These are phyloP conservation scores for Arthrocladium fulminans DNA, from an alignment of 2,329 filamentous ascomycete species.

Conservation along the genomic window DNA sequence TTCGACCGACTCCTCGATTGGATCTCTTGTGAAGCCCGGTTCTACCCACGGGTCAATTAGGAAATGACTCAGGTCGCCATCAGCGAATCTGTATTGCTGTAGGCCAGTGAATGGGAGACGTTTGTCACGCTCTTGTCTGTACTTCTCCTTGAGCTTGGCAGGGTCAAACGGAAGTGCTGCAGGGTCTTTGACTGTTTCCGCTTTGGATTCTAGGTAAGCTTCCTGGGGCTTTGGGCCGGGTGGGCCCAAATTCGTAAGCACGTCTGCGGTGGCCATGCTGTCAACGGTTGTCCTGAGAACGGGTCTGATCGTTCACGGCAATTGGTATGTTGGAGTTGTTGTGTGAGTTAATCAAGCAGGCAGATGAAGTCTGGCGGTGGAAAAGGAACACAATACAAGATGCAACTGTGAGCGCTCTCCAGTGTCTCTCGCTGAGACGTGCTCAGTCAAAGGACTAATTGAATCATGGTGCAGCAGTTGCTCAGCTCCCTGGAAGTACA, in stretches of 20 bases:
- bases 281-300: not conserved
- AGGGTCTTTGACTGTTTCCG: conserved; percentile 10
- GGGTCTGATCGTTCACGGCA: not conserved
- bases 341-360: no score
- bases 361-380: no score
- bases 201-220: conserved; percentile 9
- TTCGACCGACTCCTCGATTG: conserved; percentile 11
- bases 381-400: not conserved
- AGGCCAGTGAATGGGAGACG: conserved; percentile 10
- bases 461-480: no score
- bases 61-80: conserved; percentile 13
- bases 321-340: no score
- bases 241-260: conserved; percentile 9
- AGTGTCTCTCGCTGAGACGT: not conserved
- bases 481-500: no score
- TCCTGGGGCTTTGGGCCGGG: conserved; percentile 11
- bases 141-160: conserved; percentile 12
- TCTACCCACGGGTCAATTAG: conserved; percentile 13
- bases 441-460: no score
- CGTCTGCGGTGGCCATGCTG: conserved; percentile 3
- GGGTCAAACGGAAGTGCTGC: conserved; percentile 12
- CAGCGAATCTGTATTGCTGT: conserved; percentile 9
- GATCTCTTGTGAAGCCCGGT: conserved; percentile 6
- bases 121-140: conserved; percentile 14
- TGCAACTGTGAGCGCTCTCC: not conserved